These are phyloP conservation scores for Sugiyamaella americana DNA, from an alignment of 805 yeast genomes.

Conservation along the genomic window DNA sequence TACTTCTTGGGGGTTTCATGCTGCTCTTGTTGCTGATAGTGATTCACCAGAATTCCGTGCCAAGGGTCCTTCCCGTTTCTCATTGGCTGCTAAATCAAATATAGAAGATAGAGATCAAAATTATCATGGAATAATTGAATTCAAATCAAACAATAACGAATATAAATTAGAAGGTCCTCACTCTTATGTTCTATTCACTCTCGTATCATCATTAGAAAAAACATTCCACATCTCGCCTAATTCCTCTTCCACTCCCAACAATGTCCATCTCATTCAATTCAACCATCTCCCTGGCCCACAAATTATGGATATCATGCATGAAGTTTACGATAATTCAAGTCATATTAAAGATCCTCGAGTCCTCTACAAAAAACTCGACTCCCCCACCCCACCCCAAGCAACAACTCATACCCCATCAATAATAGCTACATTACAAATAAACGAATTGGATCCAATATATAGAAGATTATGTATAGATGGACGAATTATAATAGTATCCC, in stretches of 20 bases:
- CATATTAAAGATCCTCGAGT: conserved; percentile 50
- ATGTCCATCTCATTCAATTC: conserved; percentile 45
- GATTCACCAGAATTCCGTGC: conserved; percentile 61
- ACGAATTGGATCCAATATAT: conserved; percentile 30
- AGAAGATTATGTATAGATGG: conserved; percentile 68
- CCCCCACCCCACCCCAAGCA: conserved; percentile 14
- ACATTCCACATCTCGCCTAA: conserved; percentile 58
- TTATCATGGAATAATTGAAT: conserved; percentile 41
- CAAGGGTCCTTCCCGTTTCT: conserved; percentile 62
- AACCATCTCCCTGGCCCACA: conserved; percentile 31
- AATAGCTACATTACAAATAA: conserved; percentile 23
- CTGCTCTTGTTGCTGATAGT: conserved; percentile 74
- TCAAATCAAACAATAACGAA: conserved; percentile 10
- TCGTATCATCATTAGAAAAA: conserved; percentile 52
- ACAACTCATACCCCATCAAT: not conserved
- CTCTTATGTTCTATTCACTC: conserved; percentile 55
- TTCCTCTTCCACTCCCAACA: conserved; percentile 39
- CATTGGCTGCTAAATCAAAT: conserved; percentile 57
- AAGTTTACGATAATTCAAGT: conserved; percentile 51
- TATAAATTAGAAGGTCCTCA: conserved; percentile 36
- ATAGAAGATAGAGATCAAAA: conserved; percentile 42
- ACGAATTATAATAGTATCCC: conserved; percentile 35
- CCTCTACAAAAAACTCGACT: conserved; percentile 32
- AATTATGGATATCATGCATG: conserved; percentile 49
- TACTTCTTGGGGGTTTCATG: conserved; percentile 80